Conservation (phyloP, 495 filamentous ascomycete species). For the Elasticomyces elasticus region DNA sequence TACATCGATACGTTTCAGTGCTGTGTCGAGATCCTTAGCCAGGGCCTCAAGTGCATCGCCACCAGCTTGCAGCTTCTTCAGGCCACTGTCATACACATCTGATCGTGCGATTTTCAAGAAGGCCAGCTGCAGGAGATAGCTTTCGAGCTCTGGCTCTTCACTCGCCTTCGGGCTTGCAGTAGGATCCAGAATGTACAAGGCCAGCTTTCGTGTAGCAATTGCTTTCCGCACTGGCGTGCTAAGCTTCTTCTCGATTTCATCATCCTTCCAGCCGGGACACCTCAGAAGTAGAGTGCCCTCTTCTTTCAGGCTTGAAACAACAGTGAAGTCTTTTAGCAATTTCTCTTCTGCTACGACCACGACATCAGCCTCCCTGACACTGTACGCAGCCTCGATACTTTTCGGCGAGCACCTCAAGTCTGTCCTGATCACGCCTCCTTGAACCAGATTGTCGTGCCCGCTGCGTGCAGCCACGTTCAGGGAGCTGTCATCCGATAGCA, state of each 20-base stretch:
- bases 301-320: conserved; percentile 58
- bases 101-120: conserved; percentile 67
- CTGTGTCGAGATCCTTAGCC: conserved; percentile 55
- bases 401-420: conserved; percentile 78
- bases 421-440: conserved; percentile 73
- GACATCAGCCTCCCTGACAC: conserved; percentile 67
- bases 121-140: conserved; percentile 58
- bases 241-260: conserved; percentile 84
- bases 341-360: conserved; percentile 67
- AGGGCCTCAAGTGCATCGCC: conserved; percentile 48
- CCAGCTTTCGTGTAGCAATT: conserved; percentile 54
- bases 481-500: conserved; percentile 63
- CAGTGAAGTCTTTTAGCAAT: conserved; percentile 63
- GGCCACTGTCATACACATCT: conserved; percentile 28
- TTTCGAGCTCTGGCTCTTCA: conserved; percentile 45
- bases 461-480: conserved; percentile 69
- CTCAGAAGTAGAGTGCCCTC: conserved; percentile 66
- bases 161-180: conserved; percentile 52
- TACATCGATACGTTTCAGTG: conserved; percentile 60
- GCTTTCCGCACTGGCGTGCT: conserved; percentile 54
- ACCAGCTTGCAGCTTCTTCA: conserved; percentile 34
- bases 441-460: conserved; percentile 72
- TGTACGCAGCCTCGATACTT: conserved; percentile 72
- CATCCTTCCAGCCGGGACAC: conserved; percentile 67
- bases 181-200: conserved; percentile 66